These are phyloP conservation scores for Epichloe elymi DNA, from an alignment of 2,329 filamentous ascomycete genomes.

Conservation along the genomic window DNA sequence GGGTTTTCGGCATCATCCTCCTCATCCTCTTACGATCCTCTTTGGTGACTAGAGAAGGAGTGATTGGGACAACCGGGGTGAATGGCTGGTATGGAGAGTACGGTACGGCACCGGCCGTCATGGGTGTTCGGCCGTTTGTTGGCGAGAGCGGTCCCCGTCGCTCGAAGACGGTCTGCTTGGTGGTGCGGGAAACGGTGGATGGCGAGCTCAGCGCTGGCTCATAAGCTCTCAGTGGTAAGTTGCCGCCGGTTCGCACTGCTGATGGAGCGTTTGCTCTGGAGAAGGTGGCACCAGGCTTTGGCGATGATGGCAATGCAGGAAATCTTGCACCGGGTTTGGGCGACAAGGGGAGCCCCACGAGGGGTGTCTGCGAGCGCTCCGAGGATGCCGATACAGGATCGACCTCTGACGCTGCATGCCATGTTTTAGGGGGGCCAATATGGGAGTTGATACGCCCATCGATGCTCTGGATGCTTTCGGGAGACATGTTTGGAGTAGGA, in stretches of 20 bases:
- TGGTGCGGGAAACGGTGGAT: slow-evolving; percentile 30
- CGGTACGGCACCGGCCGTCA: slow-evolving; percentile 47
- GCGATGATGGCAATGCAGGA: slow-evolving; percentile 33
- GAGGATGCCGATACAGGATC: slow-evolving; percentile 41
- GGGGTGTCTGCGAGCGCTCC: slow-evolving; percentile 35
- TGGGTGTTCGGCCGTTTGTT: slow-evolving; percentile 46
- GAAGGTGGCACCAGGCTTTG: slow-evolving; percentile 38
- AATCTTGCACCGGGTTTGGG: slow-evolving; percentile 23
- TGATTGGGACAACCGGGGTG: slow-evolving; percentile 62
- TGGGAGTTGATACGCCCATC: slow-evolving; percentile 40
- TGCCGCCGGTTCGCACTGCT: slow-evolving; percentile 42
- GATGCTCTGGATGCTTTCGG: slow-evolving; percentile 32
- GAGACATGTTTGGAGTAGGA: slow-evolving; percentile 24
- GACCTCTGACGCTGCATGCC: slow-evolving; percentile 25
- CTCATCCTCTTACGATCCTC: slow-evolving; percentile 57
- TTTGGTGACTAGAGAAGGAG: slow-evolving; percentile 59
- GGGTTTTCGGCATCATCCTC: slow-evolving; percentile 50
- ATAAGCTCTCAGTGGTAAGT: slow-evolving; percentile 48
- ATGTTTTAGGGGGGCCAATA: slow-evolving; percentile 20
- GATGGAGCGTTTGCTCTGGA: slow-evolving; percentile 35
- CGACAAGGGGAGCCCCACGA: slow-evolving; percentile 39
- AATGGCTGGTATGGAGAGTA: slow-evolving; percentile 73
- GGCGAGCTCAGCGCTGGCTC: slow-evolving; percentile 43
- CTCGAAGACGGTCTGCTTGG: slow-evolving; percentile 54
- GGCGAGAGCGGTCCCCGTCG: slow-evolving; percentile 41